Evolutionary conservation across 1,139 yeast species (phyloP), one percentile per base, ranked within the genome.

Genomic region (Suhomyces terraborum): DNA sequence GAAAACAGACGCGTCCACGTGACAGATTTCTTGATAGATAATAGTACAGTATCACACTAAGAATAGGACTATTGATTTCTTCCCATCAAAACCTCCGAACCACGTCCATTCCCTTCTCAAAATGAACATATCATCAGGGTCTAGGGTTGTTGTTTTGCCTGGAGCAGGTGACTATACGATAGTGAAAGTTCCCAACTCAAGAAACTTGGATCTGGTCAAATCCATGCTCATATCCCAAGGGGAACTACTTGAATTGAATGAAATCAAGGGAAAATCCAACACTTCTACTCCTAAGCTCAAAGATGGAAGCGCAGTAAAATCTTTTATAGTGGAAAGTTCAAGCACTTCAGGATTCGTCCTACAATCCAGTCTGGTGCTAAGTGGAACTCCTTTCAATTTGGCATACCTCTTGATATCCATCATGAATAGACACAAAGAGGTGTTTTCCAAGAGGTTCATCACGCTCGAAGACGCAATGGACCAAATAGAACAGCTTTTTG

Each of bases 391-490:
- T 35, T 77, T 68, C 55, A 73, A 77, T 46, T 41, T 72, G 4
- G 56, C 59, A 1, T 80, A 69, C 54, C 53, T 70, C 9, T 50
- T 80, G 40, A 56, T 79, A 9, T 50, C 67, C 3, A 61, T 66
- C 38, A 67, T 79, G 52, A 51, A 59, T 26, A 18, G 41, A 8
- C 46, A 50, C 9, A 49, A 62, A 10, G 64, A 63, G n/a, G 58
- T 58, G 13, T 54, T 58, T 28, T 48, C 51, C 23, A 53, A 59
- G 16, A 61, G 80, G 24, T 71, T 66, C 48, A 64, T 74, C 21
- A 64, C 77, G 0, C 50, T 66, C 12, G 82, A 79, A 26, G 84
- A 80, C 50, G 51, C 79, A 4, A 50, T 67, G 13, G 86, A 81
- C 49, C 56, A 59, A 13, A 49, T 77, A 16, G 53, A 51, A 5